Evolutionary conservation across 2,329 filamentous ascomycete species (phyloP).

Genomic region (Colletotrichum scovillei): DNA sequence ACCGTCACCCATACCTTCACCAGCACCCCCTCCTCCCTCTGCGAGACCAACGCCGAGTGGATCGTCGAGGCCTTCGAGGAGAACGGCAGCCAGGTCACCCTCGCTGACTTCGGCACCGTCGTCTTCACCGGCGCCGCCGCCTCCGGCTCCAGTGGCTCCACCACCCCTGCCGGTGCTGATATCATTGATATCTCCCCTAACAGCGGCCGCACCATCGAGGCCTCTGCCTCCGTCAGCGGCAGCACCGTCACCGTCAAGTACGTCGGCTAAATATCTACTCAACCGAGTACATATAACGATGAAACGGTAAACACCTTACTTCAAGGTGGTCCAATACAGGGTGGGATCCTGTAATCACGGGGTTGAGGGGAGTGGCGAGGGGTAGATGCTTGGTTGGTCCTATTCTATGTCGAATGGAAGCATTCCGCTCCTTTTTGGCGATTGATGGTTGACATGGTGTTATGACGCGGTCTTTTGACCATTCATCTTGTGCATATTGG

Average conservation of each 20-base stretch:
- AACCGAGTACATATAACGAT: neutral
- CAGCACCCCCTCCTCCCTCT: slow-evolving; percentile 55
- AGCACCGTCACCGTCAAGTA: slow-evolving; percentile 27
- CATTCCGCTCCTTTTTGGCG: neutral
- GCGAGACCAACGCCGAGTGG: slow-evolving; percentile 70
- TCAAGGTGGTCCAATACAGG: neutral
- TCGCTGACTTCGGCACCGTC: slow-evolving; percentile 46
- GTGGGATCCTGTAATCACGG: neutral
- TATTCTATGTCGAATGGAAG: neutral
- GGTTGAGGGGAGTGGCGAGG: neutral
- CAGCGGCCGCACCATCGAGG: slow-evolving; percentile 22
- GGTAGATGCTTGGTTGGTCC: neutral
- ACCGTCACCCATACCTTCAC: slow-evolving; percentile 62
- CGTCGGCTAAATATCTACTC: neutral
- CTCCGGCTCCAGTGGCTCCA: slow-evolving; percentile 37
- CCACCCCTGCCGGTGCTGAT: slow-evolving; percentile 31
- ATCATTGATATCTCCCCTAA: slow-evolving; percentile 38
- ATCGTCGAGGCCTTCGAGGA: slow-evolving; percentile 64
- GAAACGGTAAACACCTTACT: no score
- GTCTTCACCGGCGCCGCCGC: slow-evolving; percentile 41
- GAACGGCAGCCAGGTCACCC: slow-evolving; percentile 40
- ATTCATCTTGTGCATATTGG: neutral
- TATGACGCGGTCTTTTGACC: neutral
- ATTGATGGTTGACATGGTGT: neutral
- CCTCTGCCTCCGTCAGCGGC: slow-evolving; percentile 28